These are phyloP conservation scores for Gonapodya sp. DNA, from an alignment of 192 early-diverging fungal species.

Conservation along the genomic window DNA sequence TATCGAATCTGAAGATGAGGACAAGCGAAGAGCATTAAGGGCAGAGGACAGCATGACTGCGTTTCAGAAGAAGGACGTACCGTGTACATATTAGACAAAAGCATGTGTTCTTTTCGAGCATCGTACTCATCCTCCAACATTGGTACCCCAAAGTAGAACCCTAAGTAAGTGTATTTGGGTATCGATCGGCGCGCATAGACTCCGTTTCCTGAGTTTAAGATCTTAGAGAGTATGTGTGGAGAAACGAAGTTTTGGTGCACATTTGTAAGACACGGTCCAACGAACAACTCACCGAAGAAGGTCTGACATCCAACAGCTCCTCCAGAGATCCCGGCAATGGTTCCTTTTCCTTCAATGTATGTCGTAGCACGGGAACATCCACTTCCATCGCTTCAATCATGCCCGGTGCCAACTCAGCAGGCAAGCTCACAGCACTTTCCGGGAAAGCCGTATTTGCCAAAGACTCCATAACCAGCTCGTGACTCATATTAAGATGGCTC, in stretches of 20 bases:
- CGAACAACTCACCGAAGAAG: neutral
- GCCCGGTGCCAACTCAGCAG: neutral
- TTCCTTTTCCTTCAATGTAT: neutral
- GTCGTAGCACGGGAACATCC: neutral
- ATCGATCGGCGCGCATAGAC: slow-evolving; percentile 63
- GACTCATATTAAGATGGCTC: neutral
- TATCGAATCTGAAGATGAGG: slow-evolving; percentile 51
- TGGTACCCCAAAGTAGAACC: slow-evolving; percentile 93
- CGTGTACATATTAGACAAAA: slow-evolving; percentile 72
- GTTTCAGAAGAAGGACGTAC: slow-evolving; percentile 23
- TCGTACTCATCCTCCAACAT: slow-evolving; percentile 96
- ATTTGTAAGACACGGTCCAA: too few species aligned
- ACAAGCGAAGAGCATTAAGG: neutral
- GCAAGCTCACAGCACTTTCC: neutral
- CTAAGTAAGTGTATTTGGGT: slow-evolving; percentile 63
- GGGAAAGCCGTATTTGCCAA: neutral
- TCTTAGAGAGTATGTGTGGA: slow-evolving; percentile 49
- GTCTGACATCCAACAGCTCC: neutral
- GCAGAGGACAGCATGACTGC: too few species aligned
- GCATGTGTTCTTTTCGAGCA: slow-evolving; percentile 69
- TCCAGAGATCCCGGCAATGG: neutral
- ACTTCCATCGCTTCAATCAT: neutral
- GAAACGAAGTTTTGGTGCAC: slow-evolving; percentile 13
- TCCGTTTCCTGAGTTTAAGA: slow-evolving; percentile 64
- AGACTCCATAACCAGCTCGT: neutral